phyloP scores from a whole-genome alignment of 2,329 filamentous ascomycete species.

The Diaporthe ilicicola region DNA sequence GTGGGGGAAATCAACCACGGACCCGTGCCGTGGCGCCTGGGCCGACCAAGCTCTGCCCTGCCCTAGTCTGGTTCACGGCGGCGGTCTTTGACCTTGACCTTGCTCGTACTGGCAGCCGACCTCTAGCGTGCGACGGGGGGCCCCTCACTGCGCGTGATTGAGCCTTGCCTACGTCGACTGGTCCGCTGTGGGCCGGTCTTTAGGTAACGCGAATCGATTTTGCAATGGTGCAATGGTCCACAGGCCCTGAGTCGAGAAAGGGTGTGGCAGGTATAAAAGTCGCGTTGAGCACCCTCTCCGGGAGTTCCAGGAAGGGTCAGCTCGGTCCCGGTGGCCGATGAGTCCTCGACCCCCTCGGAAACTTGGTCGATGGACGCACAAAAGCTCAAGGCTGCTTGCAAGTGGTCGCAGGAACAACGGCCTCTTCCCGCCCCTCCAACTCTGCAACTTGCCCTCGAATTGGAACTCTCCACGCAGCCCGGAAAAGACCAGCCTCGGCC shows the following conservation, averaged over 20 bases:
- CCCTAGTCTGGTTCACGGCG: constrained; percentile 11
- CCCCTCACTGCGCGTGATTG: constrained; percentile 29
- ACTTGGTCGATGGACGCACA: neutral
- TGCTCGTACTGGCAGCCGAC: constrained; percentile 21
- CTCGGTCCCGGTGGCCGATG: constrained; percentile 8
- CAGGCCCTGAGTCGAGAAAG: constrained; percentile 31
- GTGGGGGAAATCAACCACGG: constrained; percentile 37
- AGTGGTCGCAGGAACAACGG: constrained; percentile 18
- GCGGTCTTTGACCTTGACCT: constrained; percentile 21
- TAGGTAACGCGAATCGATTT: constrained; percentile 33
- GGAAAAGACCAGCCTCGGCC: constrained; percentile 23
- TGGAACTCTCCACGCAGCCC: constrained; percentile 22
- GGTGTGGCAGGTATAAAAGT: constrained; percentile 32
- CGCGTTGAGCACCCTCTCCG: constrained; percentile 30
- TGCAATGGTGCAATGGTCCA: constrained; percentile 30
- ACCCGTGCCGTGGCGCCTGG: constrained; percentile 31
- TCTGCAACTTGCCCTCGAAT: constrained; percentile 20
- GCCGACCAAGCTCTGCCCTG: constrained; percentile 26
- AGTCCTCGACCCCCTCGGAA: constrained; percentile 9
- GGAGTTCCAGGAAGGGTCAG: neutral
- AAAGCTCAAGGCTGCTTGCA: neutral
- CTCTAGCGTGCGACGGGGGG: constrained; percentile 26
- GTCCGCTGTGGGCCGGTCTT: constrained; percentile 30
- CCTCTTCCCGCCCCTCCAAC: constrained; percentile 27
- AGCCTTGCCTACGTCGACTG: constrained; percentile 23